Conservation (phyloP, 2,329 filamentous ascomycete species). For the Purpureocillium lavendulum region DNA sequence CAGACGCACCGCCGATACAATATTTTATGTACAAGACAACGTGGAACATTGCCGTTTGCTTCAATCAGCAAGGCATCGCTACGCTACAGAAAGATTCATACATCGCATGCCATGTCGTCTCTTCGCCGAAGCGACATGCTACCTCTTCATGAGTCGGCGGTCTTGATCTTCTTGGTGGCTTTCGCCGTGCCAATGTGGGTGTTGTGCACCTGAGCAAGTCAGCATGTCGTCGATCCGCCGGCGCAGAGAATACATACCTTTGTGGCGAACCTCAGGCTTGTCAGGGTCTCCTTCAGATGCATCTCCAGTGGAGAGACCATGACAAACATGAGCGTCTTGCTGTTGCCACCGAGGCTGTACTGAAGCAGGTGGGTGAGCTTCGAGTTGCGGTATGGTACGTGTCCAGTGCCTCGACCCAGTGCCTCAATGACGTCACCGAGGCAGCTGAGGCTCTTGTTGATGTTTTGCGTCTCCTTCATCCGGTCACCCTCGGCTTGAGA, state of each 20-base stretch:
- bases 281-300: slow-evolving; percentile 86
- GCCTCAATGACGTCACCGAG: slow-evolving; percentile 92
- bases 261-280: slow-evolving; percentile 89
- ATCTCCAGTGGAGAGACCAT: slow-evolving; percentile 92
- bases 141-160: slow-evolving; percentile 18
- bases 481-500: slow-evolving; percentile 79
- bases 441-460: slow-evolving; percentile 90
- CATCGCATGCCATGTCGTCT: neutral
- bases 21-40: no score
- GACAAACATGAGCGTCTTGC: slow-evolving; percentile 98
- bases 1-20: no score
- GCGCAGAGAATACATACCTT: slow-evolving; percentile 51
- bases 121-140: neutral
- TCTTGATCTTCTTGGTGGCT: slow-evolving; percentile 55
- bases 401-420: slow-evolving; percentile 73
- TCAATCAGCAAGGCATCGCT: neutral
- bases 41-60: no score
- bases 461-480: slow-evolving; percentile 90
- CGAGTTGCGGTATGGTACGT: slow-evolving; percentile 92
- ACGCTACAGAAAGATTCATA: neutral
- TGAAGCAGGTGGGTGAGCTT: slow-evolving; percentile 94
- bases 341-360: slow-evolving; percentile 90
- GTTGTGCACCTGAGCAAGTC: slow-evolving; percentile 57
- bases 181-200: slow-evolving; percentile 89
- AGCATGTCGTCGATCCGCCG: slow-evolving; percentile 1